Evolutionary conservation across 495 filamentous ascomycete genomes (phyloP).

Genomic region (Tuber indicum): DNA sequence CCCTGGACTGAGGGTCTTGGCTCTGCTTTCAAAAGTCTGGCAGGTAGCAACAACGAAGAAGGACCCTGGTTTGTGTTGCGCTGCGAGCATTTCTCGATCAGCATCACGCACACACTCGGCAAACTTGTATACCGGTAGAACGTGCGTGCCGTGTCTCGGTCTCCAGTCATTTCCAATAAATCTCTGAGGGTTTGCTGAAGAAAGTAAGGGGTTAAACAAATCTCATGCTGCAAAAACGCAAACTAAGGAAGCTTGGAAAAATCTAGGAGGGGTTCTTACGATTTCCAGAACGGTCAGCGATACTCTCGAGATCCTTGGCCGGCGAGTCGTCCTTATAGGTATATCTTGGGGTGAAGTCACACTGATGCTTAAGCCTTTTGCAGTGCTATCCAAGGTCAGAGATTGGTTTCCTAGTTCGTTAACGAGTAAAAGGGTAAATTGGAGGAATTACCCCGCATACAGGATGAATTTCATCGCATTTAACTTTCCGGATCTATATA

Average conservation of each 20-base stretch:
- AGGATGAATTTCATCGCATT: not conserved
- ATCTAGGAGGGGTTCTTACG: not conserved
- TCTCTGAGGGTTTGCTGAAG: not conserved
- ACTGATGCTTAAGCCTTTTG: not conserved
- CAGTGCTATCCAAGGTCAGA: not conserved
- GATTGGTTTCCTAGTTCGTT: not conserved
- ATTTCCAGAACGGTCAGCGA: not conserved
- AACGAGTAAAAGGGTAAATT: not conserved
- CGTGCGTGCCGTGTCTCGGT: not conserved
- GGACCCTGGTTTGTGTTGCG: not conserved
- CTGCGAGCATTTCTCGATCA: not conserved
- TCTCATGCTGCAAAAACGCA: not conserved
- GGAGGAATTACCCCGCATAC: not conserved
- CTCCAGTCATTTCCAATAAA: not conserved
- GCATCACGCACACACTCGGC: not conserved
- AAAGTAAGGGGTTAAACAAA: not conserved
- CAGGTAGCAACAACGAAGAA: not conserved
- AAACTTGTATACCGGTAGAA: not conserved
- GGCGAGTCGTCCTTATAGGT: not conserved
- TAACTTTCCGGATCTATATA: not conserved
- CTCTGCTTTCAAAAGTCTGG: not conserved
- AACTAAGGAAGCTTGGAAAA: not conserved
- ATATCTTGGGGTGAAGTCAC: not conserved
- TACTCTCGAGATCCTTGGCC: not conserved
- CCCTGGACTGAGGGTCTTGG: not conserved